These are phyloP conservation scores for Geoglossum glabrum DNA, from an alignment of 495 filamentous ascomycete genomes.

Conservation along the genomic window DNA sequence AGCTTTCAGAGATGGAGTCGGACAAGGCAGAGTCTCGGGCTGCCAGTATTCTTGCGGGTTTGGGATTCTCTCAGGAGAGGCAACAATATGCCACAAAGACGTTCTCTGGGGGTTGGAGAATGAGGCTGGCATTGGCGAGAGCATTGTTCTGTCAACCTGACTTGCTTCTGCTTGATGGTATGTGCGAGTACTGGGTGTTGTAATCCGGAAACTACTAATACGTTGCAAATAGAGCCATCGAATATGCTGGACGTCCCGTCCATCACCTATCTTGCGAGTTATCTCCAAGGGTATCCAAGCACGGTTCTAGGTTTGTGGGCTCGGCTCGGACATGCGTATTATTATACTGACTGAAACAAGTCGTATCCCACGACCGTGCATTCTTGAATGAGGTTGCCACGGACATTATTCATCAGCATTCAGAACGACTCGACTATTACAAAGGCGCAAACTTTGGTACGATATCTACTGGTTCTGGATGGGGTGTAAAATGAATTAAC, in stretches of 20 bases:
- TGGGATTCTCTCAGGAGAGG: constrained; percentile 86
- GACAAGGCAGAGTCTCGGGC: constrained; percentile 93
- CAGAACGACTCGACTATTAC: constrained; percentile 94
- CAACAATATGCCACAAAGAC: constrained; percentile 90
- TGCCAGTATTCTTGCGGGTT: constrained; percentile 85
- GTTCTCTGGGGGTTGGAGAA: constrained; percentile 98
- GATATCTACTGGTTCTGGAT: constrained; percentile 4
- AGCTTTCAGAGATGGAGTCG: constrained; percentile 96
- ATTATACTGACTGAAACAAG: constrained; percentile 14
- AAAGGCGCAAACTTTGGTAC: constrained; percentile 79
- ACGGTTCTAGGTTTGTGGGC: constrained; percentile 47
- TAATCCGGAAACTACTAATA: background rate
- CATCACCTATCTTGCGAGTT: constrained; percentile 96
- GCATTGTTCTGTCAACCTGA: constrained; percentile 98
- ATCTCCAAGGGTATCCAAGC: constrained; percentile 83
- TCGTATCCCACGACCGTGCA: constrained; percentile 96
- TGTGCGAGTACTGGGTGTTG: background rate
- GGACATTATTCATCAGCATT: constrained; percentile 98
- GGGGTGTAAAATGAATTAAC: background rate
- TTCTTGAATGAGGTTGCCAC: constrained; percentile 99
- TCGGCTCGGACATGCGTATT: background rate
- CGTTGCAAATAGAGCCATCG: constrained; percentile 54
- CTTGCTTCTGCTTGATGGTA: constrained; percentile 74
- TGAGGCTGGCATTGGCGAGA: constrained; percentile 86
- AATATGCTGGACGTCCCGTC: constrained; percentile 99